phyloP scores from a whole-genome alignment of 2,329 filamentous ascomycete genomes.

The Chaetomiaceae sp. region DNA sequence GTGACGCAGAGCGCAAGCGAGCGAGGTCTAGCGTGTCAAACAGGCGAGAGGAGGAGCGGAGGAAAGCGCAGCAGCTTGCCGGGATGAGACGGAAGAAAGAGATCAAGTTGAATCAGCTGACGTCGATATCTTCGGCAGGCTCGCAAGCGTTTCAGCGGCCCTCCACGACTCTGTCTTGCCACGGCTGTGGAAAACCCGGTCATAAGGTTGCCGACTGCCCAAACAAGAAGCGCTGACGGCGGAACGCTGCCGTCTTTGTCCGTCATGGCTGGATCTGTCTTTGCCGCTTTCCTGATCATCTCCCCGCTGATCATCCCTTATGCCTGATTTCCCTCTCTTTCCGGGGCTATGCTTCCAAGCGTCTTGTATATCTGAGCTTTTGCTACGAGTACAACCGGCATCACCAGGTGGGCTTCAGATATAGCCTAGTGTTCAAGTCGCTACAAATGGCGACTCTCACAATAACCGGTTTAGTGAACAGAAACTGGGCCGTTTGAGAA shows the following conservation, averaged over 20 bases:
- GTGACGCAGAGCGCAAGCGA: constrained; percentile 14
- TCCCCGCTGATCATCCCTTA: neutral
- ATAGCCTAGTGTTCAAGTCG: neutral
- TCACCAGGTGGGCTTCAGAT: neutral
- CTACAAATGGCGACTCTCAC: neutral
- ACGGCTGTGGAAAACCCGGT: constrained; percentile 57
- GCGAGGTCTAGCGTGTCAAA: constrained; percentile 27
- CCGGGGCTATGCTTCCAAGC: neutral
- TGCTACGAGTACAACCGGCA: neutral
- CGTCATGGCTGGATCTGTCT: neutral
- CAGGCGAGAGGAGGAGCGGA: constrained; percentile 45
- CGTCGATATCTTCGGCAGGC: constrained; percentile 51
- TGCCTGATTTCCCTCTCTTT: neutral
- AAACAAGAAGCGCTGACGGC: constrained; percentile 26
- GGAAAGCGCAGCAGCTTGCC: constrained; percentile 48
- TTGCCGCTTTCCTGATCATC: neutral
- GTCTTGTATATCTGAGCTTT: neutral
- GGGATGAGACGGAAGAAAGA: constrained; percentile 61
- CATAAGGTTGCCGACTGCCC: constrained; percentile 58
- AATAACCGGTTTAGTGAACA: constrained; percentile 6
- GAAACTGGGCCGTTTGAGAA: neutral
- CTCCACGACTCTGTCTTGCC: constrained; percentile 47
- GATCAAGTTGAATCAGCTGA: constrained; percentile 59
- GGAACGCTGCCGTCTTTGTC: constrained; percentile 5
- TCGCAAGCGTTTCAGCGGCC: constrained; percentile 19